These are phyloP conservation scores for Septoria linicola DNA, from an alignment of 2,329 filamentous ascomycete genomes.

Conservation along the genomic window DNA sequence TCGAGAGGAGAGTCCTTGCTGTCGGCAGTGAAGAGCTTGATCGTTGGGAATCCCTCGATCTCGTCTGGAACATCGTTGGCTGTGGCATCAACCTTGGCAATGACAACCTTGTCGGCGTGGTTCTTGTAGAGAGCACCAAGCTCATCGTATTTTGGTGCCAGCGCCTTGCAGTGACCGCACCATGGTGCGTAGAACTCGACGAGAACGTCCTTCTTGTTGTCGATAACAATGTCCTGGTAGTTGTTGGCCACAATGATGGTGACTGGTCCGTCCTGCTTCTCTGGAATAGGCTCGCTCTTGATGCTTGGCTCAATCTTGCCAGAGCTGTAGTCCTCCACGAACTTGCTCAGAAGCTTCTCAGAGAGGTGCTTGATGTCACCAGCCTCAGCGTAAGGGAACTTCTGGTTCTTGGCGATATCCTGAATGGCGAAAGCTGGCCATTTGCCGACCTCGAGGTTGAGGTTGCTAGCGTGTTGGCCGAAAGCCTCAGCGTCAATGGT, in stretches of 20 bases:
- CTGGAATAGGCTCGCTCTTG: slow-evolving; percentile 96
- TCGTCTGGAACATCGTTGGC: slow-evolving; percentile 95
- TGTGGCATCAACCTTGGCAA: slow-evolving; percentile 93
- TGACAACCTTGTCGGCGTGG: slow-evolving; percentile 56
- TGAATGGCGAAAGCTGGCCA: slow-evolving; percentile 99
- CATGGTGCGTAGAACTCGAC: slow-evolving; percentile 96
- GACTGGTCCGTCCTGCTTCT: slow-evolving; percentile 87
- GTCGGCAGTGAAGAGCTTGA: slow-evolving; percentile 95
- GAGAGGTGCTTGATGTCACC: slow-evolving; percentile 80
- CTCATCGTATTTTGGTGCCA: slow-evolving; percentile 67
- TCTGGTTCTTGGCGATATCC: slow-evolving; percentile 90
- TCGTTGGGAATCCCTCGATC: slow-evolving; percentile 96
- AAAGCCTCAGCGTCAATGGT: slow-evolving; percentile 94
- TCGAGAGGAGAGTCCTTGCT: slow-evolving; percentile 80
- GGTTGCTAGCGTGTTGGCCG: slow-evolving; percentile 90
- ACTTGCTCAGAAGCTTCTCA: slow-evolving; percentile 69
- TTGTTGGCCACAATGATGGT: slow-evolving; percentile 87
- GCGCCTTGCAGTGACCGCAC: slow-evolving; percentile 70
- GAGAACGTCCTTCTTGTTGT: slow-evolving; percentile 94
- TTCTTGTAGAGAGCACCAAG: slow-evolving; percentile 58
- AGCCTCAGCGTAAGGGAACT: slow-evolving; percentile 71
- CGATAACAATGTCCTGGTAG: slow-evolving; percentile 87
- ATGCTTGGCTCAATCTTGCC: slow-evolving; percentile 94
- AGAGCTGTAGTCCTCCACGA: slow-evolving; percentile 78
- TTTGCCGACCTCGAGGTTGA: slow-evolving; percentile 92